Evolutionary conservation across 1,139 yeast species (phyloP), one percentile per base, ranked within the genome.

Genomic region (Saccharomyces hybrid): DNA sequence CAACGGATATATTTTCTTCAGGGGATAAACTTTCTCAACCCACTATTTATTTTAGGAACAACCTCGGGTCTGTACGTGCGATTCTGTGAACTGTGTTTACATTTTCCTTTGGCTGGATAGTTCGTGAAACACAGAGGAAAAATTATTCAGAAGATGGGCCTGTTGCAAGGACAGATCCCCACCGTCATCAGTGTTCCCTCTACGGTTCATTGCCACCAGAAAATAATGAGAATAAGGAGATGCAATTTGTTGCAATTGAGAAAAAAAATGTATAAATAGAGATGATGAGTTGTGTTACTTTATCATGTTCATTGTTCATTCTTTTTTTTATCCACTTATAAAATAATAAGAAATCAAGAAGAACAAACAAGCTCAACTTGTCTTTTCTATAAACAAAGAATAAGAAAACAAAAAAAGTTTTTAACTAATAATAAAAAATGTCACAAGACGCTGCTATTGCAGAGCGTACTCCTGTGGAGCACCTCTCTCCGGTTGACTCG

Each of bases 401-500:
- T 16, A 14, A 38, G 9, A 16, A 38, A 38, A 38, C 32, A 30
- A 38, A 38, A 38, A 38, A 25, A 16, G 16, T 38, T 38, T 16
- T 16, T 16, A 4, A 8, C 9, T 7, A 8, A 20, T 14, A 38
- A 8, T 5, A 38, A 16, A 34, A 38, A 38, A 38, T 38, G 42
- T 38, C 42, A 38, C 42, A 38, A 38, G 42, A 38, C 42, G 42
- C 42, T 38, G 42, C 42, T 16, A 38, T 28, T 44, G 49, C 52
- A 25, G 50, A 50, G 38, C 31, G 14, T 6, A 51, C 50, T 16
- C 53, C 53, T 41, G 52, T 41, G 23, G 55, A 53, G 25, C 34
- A 48, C 27, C 38, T 20, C 27, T 51, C 53, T 31, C 23, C 48
- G 4, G 46, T 38, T 27, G 48, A 50, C 30, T 38, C 42, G 6